phyloP scores from a whole-genome alignment of 2,329 filamentous ascomycete genomes.

The Colletotrichum godetiae region DNA sequence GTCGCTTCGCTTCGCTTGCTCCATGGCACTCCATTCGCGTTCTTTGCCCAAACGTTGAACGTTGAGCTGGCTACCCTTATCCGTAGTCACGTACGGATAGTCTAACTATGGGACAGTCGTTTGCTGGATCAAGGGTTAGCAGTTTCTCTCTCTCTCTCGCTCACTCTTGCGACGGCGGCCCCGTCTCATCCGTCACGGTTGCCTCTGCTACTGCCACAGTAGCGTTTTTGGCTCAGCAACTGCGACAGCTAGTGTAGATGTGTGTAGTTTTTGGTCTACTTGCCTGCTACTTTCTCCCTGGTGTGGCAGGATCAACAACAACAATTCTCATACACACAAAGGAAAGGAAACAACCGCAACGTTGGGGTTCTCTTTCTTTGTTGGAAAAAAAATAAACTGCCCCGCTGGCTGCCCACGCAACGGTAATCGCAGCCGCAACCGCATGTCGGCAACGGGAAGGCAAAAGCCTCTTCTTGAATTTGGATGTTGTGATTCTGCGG shows the following conservation, averaged over 20 bases:
- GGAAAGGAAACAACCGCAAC: neutral
- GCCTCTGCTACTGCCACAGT: constrained; percentile 10
- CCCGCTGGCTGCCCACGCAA: constrained; percentile 18
- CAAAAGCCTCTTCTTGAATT: constrained; percentile 5
- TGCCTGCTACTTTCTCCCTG: neutral
- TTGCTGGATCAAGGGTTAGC: neutral
- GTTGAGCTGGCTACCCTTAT: neutral
- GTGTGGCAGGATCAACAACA: neutral
- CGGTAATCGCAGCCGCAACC: constrained; percentile 26
- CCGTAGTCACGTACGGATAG: neutral
- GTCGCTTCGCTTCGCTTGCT: constrained; percentile 26
- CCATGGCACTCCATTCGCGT: neutral
- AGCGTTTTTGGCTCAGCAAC: constrained; percentile 12
- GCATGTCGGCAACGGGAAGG: constrained; percentile 7
- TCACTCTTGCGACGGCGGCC: neutral
- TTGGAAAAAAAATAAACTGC: neutral
- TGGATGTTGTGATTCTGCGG: neutral
- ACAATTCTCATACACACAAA: constrained; percentile 26
- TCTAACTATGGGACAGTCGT: neutral
- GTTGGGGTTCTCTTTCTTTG: neutral
- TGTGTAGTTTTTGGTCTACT: neutral
- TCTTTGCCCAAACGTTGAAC: neutral
- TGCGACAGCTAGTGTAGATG: neutral
- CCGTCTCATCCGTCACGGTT: neutral
- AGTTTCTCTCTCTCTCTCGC: neutral